Percentiles rank a stretch among this genome's conserved stretches.
Conservation (phyloP, 164 flowering plant species). For the Taxillus chinensis region DNA sequence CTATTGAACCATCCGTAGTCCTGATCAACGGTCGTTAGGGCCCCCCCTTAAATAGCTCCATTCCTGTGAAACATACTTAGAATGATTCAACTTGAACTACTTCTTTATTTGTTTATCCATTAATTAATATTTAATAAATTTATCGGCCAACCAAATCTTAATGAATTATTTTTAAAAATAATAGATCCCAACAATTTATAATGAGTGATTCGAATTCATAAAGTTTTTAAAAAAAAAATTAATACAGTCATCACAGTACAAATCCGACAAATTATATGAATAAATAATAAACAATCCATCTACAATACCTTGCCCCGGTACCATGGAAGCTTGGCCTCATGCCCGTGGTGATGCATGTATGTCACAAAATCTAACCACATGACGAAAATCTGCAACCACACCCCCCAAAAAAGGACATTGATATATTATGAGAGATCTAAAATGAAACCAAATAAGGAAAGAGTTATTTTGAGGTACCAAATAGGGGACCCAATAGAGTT, state of each 20-base stretch:
- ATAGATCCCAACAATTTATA: no score
- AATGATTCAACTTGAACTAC: no score
- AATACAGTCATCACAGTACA: no score
- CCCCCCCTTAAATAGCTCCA: constrained; percentile 97
- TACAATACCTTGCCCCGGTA: constrained; percentile 57
- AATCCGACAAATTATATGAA: no score
- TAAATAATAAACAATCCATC: no score
- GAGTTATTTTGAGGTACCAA: neutral
- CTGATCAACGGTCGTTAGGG: constrained; percentile 76
- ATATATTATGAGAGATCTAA: neutral
- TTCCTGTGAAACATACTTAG: constrained; percentile 35
- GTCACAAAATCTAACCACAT: constrained; percentile 70
- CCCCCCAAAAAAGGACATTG: constrained; percentile 1
- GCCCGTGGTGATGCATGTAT: constrained; percentile 75
- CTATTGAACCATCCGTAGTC: constrained; percentile 78
- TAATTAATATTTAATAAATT: no score
- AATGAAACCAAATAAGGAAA: neutral
- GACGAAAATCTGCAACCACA: constrained; percentile 33
- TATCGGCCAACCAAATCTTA: no score
- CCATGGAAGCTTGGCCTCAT: constrained; percentile 67
- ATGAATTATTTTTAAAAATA: no score
- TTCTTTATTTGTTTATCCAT: no score
- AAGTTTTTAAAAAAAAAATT: no score
- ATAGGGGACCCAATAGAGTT: constrained; percentile 2
- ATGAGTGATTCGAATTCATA: no score